Evolutionary conservation across 2,329 filamentous ascomycete species (phyloP).

Genomic region (Fusarium sp.): DNA sequence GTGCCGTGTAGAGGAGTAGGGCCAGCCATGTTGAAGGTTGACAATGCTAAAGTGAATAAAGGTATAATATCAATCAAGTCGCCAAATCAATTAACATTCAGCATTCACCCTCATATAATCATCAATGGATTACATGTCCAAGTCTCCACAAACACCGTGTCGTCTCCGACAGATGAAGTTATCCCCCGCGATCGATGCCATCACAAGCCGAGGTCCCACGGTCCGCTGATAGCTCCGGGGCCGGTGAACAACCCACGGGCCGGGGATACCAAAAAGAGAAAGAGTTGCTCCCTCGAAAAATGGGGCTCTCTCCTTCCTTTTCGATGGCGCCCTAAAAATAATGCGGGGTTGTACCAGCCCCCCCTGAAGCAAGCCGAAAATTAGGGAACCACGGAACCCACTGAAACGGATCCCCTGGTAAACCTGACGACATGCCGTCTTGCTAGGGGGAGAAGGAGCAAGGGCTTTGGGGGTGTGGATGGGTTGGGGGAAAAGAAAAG

Average conservation of each 20-base stretch:
- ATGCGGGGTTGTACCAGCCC: constrained; percentile 2
- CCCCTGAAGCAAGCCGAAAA: neutral
- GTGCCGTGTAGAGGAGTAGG: constrained; percentile 59
- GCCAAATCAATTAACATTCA: neutral
- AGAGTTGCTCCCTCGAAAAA: neutral
- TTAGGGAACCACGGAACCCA: neutral
- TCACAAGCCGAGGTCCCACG: constrained; percentile 38
- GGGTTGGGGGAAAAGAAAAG: neutral
- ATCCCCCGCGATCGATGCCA: constrained; percentile 25
- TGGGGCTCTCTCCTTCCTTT: neutral
- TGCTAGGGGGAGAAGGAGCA: neutral
- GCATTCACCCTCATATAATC: neutral
- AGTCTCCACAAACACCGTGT: neutral
- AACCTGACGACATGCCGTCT: neutral
- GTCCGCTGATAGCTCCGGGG: neutral
- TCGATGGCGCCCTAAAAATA: neutral
- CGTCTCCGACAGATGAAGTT: neutral
- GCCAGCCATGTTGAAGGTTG: constrained; percentile 46
- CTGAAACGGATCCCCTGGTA: neutral
- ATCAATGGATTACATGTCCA: neutral
- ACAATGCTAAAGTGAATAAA: neutral
- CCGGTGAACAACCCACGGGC: neutral
- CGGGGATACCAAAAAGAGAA: neutral
- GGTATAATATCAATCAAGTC: neutral
- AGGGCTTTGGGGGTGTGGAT: neutral